Percentiles rank a stretch among this genome's conserved stretches.
Evolutionary conservation across 1,284 basidiomycete species (phyloP).

Genomic region (Cutaneotrichosporon cavernicola): DNA sequence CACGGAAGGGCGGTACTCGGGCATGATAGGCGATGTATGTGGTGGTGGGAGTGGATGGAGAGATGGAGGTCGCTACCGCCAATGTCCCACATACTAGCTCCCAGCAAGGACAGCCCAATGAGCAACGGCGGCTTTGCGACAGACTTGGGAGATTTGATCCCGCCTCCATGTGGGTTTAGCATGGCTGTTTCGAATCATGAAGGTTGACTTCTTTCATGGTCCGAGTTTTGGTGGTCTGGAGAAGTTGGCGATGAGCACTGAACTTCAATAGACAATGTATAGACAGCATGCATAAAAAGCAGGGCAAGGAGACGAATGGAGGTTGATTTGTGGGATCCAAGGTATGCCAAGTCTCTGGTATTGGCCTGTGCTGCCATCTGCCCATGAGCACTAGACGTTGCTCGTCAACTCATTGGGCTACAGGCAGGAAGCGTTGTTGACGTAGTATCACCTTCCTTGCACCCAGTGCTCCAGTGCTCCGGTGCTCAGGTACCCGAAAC

Average conservation of each 20-base stretch:
- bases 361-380: too few relatives aligned
- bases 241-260: not conserved
- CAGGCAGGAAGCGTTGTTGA: too few relatives aligned
- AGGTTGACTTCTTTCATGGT: not conserved
- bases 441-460: too few relatives aligned
- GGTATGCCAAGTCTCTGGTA: too few relatives aligned
- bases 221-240: not conserved
- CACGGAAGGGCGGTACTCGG: constrained; percentile 35
- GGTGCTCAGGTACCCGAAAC: too few relatives aligned
- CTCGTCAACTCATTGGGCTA: too few relatives aligned
- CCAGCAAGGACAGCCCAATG: constrained; percentile 18
- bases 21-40: constrained; percentile 20
- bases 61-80: constrained; percentile 5
- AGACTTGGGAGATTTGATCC: constrained; percentile 14
- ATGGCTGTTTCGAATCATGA: not conserved
- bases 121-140: constrained; percentile 15
- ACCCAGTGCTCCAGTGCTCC: too few relatives aligned
- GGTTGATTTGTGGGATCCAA: too few relatives aligned
- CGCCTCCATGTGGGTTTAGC: constrained; percentile 2
- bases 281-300: too few relatives aligned
- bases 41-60: constrained; percentile 11
- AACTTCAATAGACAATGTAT: too few relatives aligned
- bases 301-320: too few relatives aligned
- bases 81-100: not conserved
- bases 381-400: too few relatives aligned